Base-by-base conservation (phyloP, 2,329 filamentous ascomycete species). In the Didymella lethalis region DNA sequence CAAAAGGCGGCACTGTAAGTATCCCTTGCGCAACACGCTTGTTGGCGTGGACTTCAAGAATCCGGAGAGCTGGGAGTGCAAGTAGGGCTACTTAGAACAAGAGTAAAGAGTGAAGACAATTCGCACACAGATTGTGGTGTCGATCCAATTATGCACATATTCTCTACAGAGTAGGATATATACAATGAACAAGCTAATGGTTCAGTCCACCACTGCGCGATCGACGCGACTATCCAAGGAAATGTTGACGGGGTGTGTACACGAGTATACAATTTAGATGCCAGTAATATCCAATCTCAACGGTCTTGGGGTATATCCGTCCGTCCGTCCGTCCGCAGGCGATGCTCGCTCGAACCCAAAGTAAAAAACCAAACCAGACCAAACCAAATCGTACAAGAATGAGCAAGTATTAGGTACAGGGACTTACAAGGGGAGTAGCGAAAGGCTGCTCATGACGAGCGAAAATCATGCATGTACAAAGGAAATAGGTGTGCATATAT, bases 1-100 rank as follows among this genome's bases (percentile, higher is more conserved):
- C 47, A 79, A 79, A 63, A 75, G 83, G 34, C 78, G 78, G 5
- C 67, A 85, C 50, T 86, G 84, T 65, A 72, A 76, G 69, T 68
- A 58, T 31, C 56, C 56, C 5, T 20, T 47, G 28, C 46, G 56
- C n/a, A 59, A 59, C 16, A 47, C 43, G 11, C 23, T 59, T 41
- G 46, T 54, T 12, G 56, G 50, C 0, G 25, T 18, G 4, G 25
- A 51, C 4, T 50, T 34, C 10, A 54, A 36, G 23, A 28, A 59
- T 14, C 6, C 49, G 6, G 7, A 36, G 5, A 53, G 38, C 40
- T 58, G 55, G 55, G 43, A 45, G 32, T 58, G 55, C 26, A 48
- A 29, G 6, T 54, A 48, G 16, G 20, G 7, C 14, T 34, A 34
- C 2, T n/a, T 16, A 4, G 5, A 34, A 7, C 12, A 4, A n/a